Base-by-base conservation (phyloP, 306 rosid species). In the Vigna reflexopilosa region DNA sequence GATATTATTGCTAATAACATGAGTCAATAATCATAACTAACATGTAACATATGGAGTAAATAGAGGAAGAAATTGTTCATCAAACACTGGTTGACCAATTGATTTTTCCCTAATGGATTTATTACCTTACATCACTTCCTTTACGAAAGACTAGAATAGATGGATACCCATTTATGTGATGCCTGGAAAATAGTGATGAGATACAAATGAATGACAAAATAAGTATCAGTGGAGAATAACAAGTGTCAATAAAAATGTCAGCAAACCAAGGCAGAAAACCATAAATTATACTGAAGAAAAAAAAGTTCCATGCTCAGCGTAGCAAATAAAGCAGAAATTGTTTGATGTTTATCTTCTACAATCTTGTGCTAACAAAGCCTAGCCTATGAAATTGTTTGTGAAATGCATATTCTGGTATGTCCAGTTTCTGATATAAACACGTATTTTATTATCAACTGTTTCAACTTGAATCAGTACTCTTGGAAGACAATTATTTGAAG, bases 101-200 rank as follows among this genome's bases (percentile, higher is more conserved):
- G 77, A 50, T 57, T 67, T 20, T 47, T 51, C 28, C 32, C 26
- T 30, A 26, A 57, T 61, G 70, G 77, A 40, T 55, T 19, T 51
- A 62, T 78, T 87, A 95, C 99, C 97, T 93, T 82, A 95, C 26
- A 83, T 95, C 98, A 86, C 83, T 93, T 88, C 99, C 99, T 87
- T 86, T 87, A 19, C 98, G 98, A 63, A 95, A 95, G 76, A 95
- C 91, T 77, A 97, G 98, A 84, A 95, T 88, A 26, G 99, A 93
- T 10, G 99, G 99, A 87, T 95, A 95, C 51, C 97, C 99, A 85
- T 95, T 98, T 81, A 95, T 90, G 87, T 91, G 99, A 84, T 95
- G 44, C 91, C 99, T 95, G 89, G 83, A 85, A 50, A 85, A 57
- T 85, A 49, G 73, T 66, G 59, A 30, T 30, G 73, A 80, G 61